Evolutionary conservation across 2,329 filamentous ascomycete species (phyloP).

Genomic region (Monosporascus cannonballus): DNA sequence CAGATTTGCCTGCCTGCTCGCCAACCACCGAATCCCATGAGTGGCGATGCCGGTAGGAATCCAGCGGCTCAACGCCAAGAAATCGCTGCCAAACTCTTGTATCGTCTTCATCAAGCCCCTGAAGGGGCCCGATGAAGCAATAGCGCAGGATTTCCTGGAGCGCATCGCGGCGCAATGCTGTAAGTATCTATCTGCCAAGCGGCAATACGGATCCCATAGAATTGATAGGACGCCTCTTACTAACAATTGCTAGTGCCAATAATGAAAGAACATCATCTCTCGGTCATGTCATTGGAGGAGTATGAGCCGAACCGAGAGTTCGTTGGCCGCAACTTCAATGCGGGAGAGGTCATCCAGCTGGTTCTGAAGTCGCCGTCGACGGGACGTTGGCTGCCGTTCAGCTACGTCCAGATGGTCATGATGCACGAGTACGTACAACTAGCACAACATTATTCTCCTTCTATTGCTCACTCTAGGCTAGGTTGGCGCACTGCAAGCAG

Average conservation of each 20-base stretch:
- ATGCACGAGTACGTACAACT: conserved; percentile 62
- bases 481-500: conserved; percentile 77
- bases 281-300: conserved; percentile 69
- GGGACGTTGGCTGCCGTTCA: conserved; percentile 71
- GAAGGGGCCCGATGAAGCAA: conserved; percentile 54
- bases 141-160: conserved; percentile 65
- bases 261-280: conserved; percentile 60
- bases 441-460: background rate
- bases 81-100: conserved; percentile 66
- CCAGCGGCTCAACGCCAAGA: conserved; percentile 70
- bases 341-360: conserved; percentile 79
- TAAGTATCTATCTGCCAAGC: conserved; percentile 25
- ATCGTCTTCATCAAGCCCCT: conserved; percentile 85
- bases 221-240: background rate
- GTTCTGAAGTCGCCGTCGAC: conserved; percentile 64
- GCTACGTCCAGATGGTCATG: conserved; percentile 90
- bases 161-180: conserved; percentile 75
- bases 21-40: no score
- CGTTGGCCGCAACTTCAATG: conserved; percentile 84
- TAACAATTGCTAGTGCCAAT: conserved; percentile 47
- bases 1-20: no score
- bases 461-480: conserved; percentile 16
- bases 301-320: conserved; percentile 78
- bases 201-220: no score
- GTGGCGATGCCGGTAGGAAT: conserved; percentile 67